Base-by-base conservation (phyloP, 176 grass and related monocot genomes). In the Thinopyrum elongatum region DNA sequence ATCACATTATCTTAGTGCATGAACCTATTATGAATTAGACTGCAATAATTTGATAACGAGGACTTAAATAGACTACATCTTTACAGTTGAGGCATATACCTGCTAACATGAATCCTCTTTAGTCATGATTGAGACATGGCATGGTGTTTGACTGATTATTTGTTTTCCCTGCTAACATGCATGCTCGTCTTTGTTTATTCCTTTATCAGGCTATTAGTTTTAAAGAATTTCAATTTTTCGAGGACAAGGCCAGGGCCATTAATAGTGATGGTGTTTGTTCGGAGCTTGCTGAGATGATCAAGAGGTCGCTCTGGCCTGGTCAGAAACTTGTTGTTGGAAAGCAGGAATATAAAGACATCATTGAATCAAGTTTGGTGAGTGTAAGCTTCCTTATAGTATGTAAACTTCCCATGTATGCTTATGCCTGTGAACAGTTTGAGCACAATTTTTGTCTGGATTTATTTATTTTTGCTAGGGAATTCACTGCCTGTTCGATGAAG, bases 351-450 rank as follows among this genome's bases (percentile, higher is more conserved):
- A 78, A 78, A 78, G 57, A 22, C 11, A 78, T 78, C 5, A 78
- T 78, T 66, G 79, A 81, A 67, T 7, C 17, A n/a, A 67, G 17
- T 29, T 30, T 67, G 78, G 78, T 80, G 4, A 66, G 78, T 80
- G 26, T 46, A 46, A 80, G 26, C 9, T 30, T 29, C 79, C 30
- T 33, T 30, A 42, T 42, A 35, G 66, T 38, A 38, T 69, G 65
- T 69, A 69, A 69, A 69, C 16, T 35, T 69, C 65, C 65, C 65
- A 21, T 69, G 65, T n/a, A 36, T 67, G 16, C 26, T 67, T 33
- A 28, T 21, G 23, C n/a, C 11, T n/a, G 27, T 81, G 39, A 61
- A 78, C 53, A 78, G 22, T 60, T 35, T 78, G 53, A 26, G 22
- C 55, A 28, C 28, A 15, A 17, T 0, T 38, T 60, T 36, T 36